These are phyloP conservation scores for Cyphellophora attinorum DNA, from an alignment of 2,329 filamentous ascomycete genomes.

Conservation along the genomic window DNA sequence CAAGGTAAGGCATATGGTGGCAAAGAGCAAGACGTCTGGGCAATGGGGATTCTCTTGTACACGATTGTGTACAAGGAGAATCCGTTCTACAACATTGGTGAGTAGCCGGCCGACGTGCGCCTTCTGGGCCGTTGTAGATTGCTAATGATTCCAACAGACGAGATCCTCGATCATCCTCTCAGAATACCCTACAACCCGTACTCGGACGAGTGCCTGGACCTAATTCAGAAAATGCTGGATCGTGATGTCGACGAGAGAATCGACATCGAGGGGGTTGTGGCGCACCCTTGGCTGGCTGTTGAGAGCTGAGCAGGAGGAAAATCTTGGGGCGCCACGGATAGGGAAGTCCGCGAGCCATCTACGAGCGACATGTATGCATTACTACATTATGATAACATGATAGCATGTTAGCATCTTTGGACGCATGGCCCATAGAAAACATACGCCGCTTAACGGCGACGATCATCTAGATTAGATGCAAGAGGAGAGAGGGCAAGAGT, in stretches of 20 bases:
- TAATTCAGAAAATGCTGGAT: constrained; percentile 86
- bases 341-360: no score
- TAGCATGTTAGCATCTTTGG: no score
- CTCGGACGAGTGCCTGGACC: constrained; percentile 80
- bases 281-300: constrained; percentile 72
- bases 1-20: constrained; percentile 85
- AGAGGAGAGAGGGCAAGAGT: no score
- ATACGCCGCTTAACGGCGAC: no score
- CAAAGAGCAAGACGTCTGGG: constrained; percentile 98
- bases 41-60: constrained; percentile 89
- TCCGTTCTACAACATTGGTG: constrained; percentile 72
- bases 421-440: no score
- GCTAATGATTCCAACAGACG: constrained; percentile 38
- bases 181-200: constrained; percentile 62
- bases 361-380: no score
- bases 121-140: not conserved
- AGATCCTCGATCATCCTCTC: constrained; percentile 96
- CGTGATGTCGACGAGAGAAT: constrained; percentile 74
- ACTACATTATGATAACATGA: no score
- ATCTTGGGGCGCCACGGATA: no score
- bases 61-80: constrained; percentile 99
- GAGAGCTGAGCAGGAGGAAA: no score
- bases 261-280: constrained; percentile 77
- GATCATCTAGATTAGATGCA: no score
- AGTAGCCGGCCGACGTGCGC: no score